Evolutionary conservation across 2,329 filamentous ascomycete species (phyloP).

Genomic region (Hysterium pulicare): DNA sequence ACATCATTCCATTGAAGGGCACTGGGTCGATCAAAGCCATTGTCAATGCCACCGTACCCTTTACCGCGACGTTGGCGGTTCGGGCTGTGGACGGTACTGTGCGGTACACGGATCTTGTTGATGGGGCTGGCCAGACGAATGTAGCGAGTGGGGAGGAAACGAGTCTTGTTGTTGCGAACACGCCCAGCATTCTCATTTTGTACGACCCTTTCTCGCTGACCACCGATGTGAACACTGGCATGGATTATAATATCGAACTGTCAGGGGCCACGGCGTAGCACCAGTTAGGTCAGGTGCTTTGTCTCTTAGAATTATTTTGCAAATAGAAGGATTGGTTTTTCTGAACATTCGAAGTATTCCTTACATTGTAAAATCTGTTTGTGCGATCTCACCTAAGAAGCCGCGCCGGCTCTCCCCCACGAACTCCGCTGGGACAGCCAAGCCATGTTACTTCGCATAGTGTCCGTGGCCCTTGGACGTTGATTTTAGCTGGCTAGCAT

Average conservation of each 20-base stretch:
- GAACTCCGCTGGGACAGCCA: too few species aligned
- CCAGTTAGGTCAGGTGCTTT: too few species aligned
- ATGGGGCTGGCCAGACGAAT: constrained; percentile 33
- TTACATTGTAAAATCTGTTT: too few species aligned
- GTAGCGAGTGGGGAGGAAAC: constrained; percentile 43
- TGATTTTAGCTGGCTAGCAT: too few species aligned
- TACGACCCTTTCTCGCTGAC: constrained; percentile 37
- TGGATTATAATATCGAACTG: constrained; percentile 16
- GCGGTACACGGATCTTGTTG: constrained; percentile 37
- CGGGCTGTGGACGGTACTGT: constrained; percentile 26
- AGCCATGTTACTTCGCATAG: too few species aligned
- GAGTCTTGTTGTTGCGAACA: constrained; percentile 49
- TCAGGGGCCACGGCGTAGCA: constrained; percentile 19
- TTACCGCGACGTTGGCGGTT: constrained; percentile 36
- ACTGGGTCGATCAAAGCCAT: constrained; percentile 29
- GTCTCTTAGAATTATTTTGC: too few species aligned
- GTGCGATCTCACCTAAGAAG: too few species aligned
- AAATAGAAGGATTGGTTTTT: too few species aligned
- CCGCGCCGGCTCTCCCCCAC: too few species aligned
- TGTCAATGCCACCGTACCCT: constrained; percentile 37
- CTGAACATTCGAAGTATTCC: too few species aligned
- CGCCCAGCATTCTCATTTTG: constrained; percentile 40
- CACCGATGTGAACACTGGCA: constrained; percentile 13
- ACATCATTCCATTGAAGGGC: constrained; percentile 46
- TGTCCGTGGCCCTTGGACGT: too few species aligned